A percentile compares a stretch with the other conserved stretches of the same genome.
These are phyloP conservation scores for Tolypocladium album DNA, from an alignment of 2,329 filamentous ascomycete species.

Conservation along the genomic window DNA sequence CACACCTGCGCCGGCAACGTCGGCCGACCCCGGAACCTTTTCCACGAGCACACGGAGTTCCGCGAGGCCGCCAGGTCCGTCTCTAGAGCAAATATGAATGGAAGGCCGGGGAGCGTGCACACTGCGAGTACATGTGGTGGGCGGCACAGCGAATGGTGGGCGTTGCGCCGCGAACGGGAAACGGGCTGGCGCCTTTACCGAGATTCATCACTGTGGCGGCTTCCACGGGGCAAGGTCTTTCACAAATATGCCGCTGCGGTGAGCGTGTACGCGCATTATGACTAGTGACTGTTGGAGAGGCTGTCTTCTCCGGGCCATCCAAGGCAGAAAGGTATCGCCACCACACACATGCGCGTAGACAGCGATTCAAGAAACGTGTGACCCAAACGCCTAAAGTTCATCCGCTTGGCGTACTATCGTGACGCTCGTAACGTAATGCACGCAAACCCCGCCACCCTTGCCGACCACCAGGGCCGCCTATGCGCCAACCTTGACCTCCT, in stretches of 20 bases:
- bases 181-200: neutral
- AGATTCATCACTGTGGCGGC: neutral
- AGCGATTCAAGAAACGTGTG: neutral
- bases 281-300: neutral
- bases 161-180: too few species aligned
- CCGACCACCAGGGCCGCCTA: neutral
- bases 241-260: neutral
- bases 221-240: neutral
- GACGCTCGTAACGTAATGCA: neutral
- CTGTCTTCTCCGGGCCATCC: neutral
- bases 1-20: neutral
- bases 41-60: too few species aligned
- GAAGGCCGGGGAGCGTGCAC: too few species aligned
- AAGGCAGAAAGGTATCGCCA: neutral
- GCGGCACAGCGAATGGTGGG: too few species aligned
- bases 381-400: neutral
- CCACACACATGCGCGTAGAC: neutral
- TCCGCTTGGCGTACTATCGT: neutral
- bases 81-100: too few species aligned
- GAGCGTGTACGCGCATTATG: neutral
- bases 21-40: neutral
- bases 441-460: neutral
- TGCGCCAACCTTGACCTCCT: conserved; percentile 2
- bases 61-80: too few species aligned
- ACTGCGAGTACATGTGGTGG: too few species aligned